These are phyloP conservation scores for Mortierella sp. DNA, from an alignment of 371 early-diverging fungal species.

Conservation along the genomic window DNA sequence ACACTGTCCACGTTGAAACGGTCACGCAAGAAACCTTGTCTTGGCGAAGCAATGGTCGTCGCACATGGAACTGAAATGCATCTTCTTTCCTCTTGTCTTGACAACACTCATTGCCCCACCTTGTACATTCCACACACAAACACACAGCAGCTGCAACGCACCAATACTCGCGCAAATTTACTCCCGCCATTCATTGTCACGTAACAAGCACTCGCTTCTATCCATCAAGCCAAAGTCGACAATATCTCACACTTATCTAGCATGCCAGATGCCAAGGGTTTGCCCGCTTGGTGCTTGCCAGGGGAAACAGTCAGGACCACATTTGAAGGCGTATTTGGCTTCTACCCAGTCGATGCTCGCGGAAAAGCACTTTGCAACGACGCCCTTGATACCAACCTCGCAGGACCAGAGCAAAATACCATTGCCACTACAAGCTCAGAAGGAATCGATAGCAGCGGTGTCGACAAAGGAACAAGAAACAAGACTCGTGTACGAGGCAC, in stretches of 20 bases:
- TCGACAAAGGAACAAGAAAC: background rate
- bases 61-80: background rate
- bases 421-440: background rate
- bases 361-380: background rate
- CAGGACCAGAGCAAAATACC: background rate
- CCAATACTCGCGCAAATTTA: too few species aligned
- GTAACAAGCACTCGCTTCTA: background rate
- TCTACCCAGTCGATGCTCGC: background rate
- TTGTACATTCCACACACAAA: background rate
- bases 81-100: background rate
- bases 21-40: background rate
- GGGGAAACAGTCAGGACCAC: background rate
- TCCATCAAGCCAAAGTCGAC: background rate
- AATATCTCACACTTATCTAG: background rate
- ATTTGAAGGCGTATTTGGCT: background rate
- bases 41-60: constrained; percentile 9
- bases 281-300: constrained; percentile 8
- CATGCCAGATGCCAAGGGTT: background rate
- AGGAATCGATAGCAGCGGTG: background rate
- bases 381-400: background rate
- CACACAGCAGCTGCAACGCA: background rate
- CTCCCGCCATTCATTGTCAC: background rate
- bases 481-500: background rate
- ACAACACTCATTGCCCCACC: background rate
- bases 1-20: constrained; percentile 3